Conservation (phyloP, 1,139 yeast genomes). For the Saccharomycopsis crataegensis region DNA sequence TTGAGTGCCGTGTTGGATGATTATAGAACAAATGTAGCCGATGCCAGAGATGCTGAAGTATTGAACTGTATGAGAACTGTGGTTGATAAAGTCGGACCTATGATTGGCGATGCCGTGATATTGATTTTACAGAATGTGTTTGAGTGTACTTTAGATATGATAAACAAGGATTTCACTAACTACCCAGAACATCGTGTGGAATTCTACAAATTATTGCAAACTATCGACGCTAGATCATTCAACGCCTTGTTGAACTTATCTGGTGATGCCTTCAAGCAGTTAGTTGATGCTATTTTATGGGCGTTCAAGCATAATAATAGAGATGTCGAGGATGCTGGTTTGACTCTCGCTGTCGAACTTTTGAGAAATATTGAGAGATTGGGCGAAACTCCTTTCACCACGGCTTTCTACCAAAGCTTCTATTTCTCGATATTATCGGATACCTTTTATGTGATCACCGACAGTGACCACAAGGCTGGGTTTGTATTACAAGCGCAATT, state of each 20-base stretch:
- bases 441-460: conserved; percentile 88
- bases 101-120: conserved; percentile 88
- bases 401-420: conserved; percentile 81
- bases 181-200: conserved; percentile 98
- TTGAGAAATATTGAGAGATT: conserved; percentile 75
- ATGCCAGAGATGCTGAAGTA: conserved; percentile 97
- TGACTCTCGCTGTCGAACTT: conserved; percentile 73
- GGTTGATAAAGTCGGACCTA: conserved; percentile 76
- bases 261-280: conserved; percentile 84
- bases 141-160: conserved; percentile 92
- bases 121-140: conserved; percentile 83
- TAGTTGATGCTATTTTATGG: conserved; percentile 94
- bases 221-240: conserved; percentile 80
- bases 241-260: conserved; percentile 82
- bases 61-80: conserved; percentile 90
- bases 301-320: conserved; percentile 95
- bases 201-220: conserved; percentile 82
- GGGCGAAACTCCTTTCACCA: conserved; percentile 70
- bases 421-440: conserved; percentile 87
- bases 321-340: conserved; percentile 89
- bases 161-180: conserved; percentile 89
- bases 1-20: conserved; percentile 85
- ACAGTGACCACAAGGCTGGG: conserved; percentile 96
- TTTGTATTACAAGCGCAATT: conserved; percentile 83
- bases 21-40: conserved; percentile 83